These are phyloP conservation scores for Epichloe sibirici DNA, from an alignment of 2,329 filamentous ascomycete genomes.

Conservation along the genomic window DNA sequence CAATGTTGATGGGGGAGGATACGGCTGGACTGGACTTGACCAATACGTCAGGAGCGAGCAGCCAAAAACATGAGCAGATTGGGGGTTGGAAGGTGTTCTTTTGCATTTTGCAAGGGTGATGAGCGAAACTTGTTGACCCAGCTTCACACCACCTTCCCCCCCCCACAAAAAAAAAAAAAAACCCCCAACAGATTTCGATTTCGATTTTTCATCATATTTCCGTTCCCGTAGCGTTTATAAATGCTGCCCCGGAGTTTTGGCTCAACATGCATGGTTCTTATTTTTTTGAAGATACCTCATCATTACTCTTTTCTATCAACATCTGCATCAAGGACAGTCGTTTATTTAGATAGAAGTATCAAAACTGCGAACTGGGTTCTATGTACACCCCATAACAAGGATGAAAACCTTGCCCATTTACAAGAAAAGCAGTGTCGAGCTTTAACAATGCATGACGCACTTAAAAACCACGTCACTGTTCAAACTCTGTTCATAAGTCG, in stretches of 20 bases:
- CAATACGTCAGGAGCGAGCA: conserved; percentile 14
- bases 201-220: not conserved
- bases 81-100: not conserved
- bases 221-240: not conserved
- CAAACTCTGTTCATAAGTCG: too few relatives aligned
- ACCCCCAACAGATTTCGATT: not conserved
- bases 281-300: not conserved
- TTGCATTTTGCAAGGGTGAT: not conserved
- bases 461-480: too few relatives aligned
- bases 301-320: not conserved
- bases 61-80: not conserved
- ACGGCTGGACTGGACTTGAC: conserved; percentile 43
- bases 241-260: not conserved
- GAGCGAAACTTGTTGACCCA: too few relatives aligned
- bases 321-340: too few relatives aligned
- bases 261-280: not conserved
- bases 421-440: too few relatives aligned
- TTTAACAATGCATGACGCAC: too few relatives aligned
- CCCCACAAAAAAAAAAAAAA: too few relatives aligned
- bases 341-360: too few relatives aligned
- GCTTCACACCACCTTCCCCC: too few relatives aligned
- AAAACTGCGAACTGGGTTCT: too few relatives aligned
- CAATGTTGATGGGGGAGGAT: conserved; percentile 64
- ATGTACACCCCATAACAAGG: too few relatives aligned
- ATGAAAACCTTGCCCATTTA: too few relatives aligned